These are phyloP conservation scores for Monosporozyma yasuniensis DNA, from an alignment of 805 yeast species.

Conservation along the genomic window DNA sequence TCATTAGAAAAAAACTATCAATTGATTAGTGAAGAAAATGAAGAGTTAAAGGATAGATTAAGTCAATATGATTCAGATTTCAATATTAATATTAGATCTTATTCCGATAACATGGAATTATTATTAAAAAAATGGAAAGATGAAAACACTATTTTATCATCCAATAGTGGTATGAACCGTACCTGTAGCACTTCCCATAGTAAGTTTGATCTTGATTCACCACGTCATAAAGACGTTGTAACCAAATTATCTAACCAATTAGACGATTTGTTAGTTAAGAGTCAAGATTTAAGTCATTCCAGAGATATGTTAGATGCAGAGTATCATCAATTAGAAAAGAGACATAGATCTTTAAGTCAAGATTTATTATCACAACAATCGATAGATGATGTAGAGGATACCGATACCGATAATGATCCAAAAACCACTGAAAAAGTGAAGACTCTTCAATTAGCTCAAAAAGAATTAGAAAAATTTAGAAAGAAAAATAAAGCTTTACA, in stretches of 20 bases:
- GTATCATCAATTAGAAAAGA: slow-evolving; percentile 22
- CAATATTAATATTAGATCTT: slow-evolving; percentile 22
- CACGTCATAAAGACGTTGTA: slow-evolving; percentile 27
- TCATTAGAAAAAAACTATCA: slow-evolving; percentile 42
- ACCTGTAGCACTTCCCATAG: no score
- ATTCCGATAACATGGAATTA: slow-evolving; percentile 23
- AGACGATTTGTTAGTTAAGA: slow-evolving; percentile 43
- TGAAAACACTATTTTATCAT: slow-evolving; percentile 3
- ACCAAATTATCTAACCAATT: slow-evolving; percentile 45
- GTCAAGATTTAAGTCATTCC: slow-evolving; percentile 34
- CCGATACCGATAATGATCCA: slow-evolving; percentile 12
- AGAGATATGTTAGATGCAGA: slow-evolving; percentile 29
- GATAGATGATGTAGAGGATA: slow-evolving; percentile 31
- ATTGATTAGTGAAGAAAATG: slow-evolving; percentile 36
- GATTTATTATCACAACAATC: slow-evolving; percentile 23
- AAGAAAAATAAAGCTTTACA: slow-evolving; percentile 45
- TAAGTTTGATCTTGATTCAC: slow-evolving; percentile 1
- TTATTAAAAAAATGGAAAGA: slow-evolving; percentile 23
- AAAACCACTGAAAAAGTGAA: slow-evolving; percentile 68
- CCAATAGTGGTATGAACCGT: background rate
- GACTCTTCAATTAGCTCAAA: slow-evolving; percentile 66
- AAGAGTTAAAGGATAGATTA: slow-evolving; percentile 33
- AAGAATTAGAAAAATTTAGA: slow-evolving; percentile 56
- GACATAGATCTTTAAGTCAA: slow-evolving; percentile 18
- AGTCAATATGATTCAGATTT: slow-evolving; percentile 29